phyloP scores from a whole-genome alignment of 768 basidiomycete genomes.

The Boletus rufocinnamomeus region DNA sequence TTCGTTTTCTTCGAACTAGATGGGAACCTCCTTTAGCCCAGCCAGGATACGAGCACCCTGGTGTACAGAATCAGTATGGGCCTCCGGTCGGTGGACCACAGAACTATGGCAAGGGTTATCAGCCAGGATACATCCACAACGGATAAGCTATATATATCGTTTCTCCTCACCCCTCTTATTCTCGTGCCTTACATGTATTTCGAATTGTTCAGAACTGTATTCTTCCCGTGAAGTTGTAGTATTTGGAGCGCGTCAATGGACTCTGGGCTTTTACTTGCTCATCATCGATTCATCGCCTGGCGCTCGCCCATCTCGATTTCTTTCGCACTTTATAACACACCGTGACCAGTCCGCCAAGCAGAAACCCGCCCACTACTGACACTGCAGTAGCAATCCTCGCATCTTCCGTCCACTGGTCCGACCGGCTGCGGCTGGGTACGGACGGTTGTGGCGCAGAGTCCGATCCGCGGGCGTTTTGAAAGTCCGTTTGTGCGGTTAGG shows the following conservation, averaged over 20 bases:
- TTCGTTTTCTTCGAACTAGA: constrained; percentile 15
- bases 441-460: constrained; percentile 37
- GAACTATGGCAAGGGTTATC: constrained; percentile 26
- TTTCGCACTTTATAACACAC: constrained; percentile 14
- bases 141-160: constrained; percentile 13
- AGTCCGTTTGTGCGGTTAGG: constrained; percentile 37
- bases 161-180: background rate
- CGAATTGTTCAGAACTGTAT: background rate
- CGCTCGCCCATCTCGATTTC: constrained; percentile 5
- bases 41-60: constrained; percentile 42
- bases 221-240: background rate
- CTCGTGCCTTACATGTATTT: constrained; percentile 2
- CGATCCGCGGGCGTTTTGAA: constrained; percentile 44
- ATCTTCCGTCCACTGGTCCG: constrained; percentile 18
- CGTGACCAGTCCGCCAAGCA: constrained; percentile 36
- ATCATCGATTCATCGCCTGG: constrained; percentile 5
- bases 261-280: background rate
- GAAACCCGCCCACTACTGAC: constrained; percentile 38
- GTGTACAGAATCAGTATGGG: constrained; percentile 16
- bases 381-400: constrained; percentile 23
- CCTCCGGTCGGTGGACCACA: constrained; percentile 8
- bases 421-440: constrained; percentile 1
- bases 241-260: background rate
- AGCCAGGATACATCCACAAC: constrained; percentile 29
- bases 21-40: constrained; percentile 40